Conservation (phyloP, 1,139 yeast genomes). For the Nadsonia starkeyi-henricii region DNA sequence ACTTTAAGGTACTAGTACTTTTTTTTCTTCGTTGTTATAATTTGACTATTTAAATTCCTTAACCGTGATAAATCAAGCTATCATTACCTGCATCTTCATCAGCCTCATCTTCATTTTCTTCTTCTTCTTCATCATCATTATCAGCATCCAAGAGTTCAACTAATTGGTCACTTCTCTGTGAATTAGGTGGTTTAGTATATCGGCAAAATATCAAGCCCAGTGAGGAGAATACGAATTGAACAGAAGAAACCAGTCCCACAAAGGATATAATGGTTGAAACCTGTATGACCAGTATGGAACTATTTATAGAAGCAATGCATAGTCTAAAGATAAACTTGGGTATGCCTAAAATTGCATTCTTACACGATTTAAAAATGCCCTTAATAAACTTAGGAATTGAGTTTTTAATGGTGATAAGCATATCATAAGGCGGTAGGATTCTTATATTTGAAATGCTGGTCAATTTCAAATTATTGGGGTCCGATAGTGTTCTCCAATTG, state of each 20-base stretch:
- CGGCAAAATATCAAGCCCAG: too few species aligned
- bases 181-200: too few species aligned
- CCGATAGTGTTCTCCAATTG: neutral
- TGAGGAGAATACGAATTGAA: too few species aligned
- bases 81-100: conserved; percentile 1
- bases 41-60: too few species aligned
- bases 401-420: neutral
- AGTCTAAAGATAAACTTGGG: too few species aligned
- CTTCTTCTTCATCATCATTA: conserved; percentile 3
- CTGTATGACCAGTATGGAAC: too few species aligned
- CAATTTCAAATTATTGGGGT: neutral
- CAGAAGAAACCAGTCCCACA: too few species aligned
- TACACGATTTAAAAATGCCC: neutral
- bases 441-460: neutral
- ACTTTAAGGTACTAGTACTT: too few species aligned
- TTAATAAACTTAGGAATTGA: neutral
- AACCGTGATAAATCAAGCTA: neutral
- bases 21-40: too few species aligned
- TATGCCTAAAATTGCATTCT: too few species aligned
- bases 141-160: conserved; percentile 4
- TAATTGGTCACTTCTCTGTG: neutral
- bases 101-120: neutral
- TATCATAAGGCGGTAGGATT: neutral
- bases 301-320: too few species aligned
- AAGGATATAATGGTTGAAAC: too few species aligned